Evolutionary conservation across 75 land plant species (phyloP).

Genomic region (Pseudotsuga menziesii): DNA sequence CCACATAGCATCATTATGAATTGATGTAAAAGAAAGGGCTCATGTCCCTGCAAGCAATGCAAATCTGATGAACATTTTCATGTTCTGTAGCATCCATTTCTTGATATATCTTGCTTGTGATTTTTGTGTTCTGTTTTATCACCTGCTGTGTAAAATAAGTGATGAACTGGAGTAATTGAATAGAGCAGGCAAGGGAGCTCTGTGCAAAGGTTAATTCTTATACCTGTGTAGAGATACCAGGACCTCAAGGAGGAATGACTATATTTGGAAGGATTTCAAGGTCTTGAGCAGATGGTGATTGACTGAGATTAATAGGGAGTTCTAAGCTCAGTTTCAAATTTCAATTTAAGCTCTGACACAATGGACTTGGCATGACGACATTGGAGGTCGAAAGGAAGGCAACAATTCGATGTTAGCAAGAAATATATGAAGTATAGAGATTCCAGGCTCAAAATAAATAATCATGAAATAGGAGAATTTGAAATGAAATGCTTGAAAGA

Average conservation of each 20-base stretch:
- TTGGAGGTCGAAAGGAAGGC: neutral
- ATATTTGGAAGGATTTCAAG: neutral
- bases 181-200: neutral
- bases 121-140: neutral
- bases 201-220: neutral
- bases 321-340: neutral
- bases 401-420: neutral
- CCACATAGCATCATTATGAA: no score
- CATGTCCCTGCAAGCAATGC: no score
- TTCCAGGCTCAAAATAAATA: neutral
- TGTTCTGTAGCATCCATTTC: neutral
- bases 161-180: neutral
- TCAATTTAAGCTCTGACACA: neutral
- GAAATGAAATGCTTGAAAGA: neutral
- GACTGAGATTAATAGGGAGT: neutral
- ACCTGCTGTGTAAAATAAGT: neutral
- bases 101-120: neutral
- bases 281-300: neutral
- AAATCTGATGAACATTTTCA: no score
- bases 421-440: neutral
- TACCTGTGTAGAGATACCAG: neutral
- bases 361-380: neutral
- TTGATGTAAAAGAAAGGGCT: no score
- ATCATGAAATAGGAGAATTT: neutral
- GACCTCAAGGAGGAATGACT: neutral